Percentiles rank a stretch among this genome's conserved stretches.
These are phyloP conservation scores for Coemansia sp. DNA, from an alignment of 192 early-diverging fungal genomes.

Conservation along the genomic window DNA sequence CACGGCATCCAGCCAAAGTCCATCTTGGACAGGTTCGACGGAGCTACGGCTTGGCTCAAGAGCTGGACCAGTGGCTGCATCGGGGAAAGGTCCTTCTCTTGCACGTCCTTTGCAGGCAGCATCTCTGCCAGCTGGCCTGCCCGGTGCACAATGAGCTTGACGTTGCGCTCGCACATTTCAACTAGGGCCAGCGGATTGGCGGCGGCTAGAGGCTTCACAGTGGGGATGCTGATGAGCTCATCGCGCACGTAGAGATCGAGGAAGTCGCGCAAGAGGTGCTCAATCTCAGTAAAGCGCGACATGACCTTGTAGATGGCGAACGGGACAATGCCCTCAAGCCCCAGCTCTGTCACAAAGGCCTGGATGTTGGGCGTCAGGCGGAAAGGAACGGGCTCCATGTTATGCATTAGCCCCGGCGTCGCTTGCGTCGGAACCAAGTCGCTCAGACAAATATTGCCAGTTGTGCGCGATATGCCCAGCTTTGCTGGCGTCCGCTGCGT, in stretches of 20 bases:
- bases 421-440: constrained; percentile 76
- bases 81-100: constrained; percentile 46
- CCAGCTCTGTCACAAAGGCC: constrained; percentile 90
- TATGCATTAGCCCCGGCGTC: constrained; percentile 63
- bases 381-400: constrained; percentile 93
- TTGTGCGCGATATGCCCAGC: constrained; percentile 80
- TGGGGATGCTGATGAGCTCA: constrained; percentile 80
- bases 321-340: constrained; percentile 92
- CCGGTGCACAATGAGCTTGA: constrained; percentile 41
- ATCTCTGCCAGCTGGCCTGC: constrained; percentile 42
- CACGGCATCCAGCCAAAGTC: constrained; percentile 92
- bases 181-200: constrained; percentile 39
- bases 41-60: constrained; percentile 87
- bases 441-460: constrained; percentile 85
- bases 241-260: constrained; percentile 94
- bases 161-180: constrained; percentile 58
- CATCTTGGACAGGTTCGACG: constrained; percentile 94
- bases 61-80: constrained; percentile 89
- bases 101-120: constrained; percentile 44
- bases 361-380: constrained; percentile 97
- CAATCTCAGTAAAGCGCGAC: constrained; percentile 79
- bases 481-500: constrained; percentile 88
- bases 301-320: constrained; percentile 83
- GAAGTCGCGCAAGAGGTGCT: constrained; percentile 91
- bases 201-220: constrained; percentile 60